Percentiles rank a stretch among this genome's conserved stretches.
Evolutionary conservation across 2,329 filamentous ascomycete genomes (phyloP).

Genomic region (Exophiala alcalophila): DNA sequence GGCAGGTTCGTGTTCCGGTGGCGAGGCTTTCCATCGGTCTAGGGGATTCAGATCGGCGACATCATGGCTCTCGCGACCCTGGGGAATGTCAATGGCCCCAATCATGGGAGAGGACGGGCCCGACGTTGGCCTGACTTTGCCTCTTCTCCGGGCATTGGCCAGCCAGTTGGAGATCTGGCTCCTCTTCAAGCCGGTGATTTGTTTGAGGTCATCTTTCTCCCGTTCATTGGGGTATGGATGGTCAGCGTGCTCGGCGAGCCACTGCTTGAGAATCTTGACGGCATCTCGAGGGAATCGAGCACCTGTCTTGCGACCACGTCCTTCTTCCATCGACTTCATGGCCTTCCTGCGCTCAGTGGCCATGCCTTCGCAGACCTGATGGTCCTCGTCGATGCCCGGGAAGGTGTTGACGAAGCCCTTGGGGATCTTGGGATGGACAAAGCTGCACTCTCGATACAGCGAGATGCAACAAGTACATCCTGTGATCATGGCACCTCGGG

Average conservation of each 20-base stretch:
- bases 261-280: slow-evolving; percentile 76
- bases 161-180: slow-evolving; percentile 90
- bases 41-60: slow-evolving; percentile 58
- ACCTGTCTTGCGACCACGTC: slow-evolving; percentile 59
- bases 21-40: slow-evolving; percentile 67
- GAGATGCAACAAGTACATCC: slow-evolving; percentile 50
- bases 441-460: slow-evolving; percentile 48
- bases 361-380: slow-evolving; percentile 33
- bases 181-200: slow-evolving; percentile 74
- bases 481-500: slow-evolving; percentile 43
- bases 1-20: slow-evolving; percentile 67
- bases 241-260: slow-evolving; percentile 74
- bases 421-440: slow-evolving; percentile 42
- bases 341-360: slow-evolving; percentile 40
- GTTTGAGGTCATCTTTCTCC: slow-evolving; percentile 76
- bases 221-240: slow-evolving; percentile 87
- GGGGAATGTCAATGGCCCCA: slow-evolving; percentile 71
- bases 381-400: slow-evolving; percentile 44
- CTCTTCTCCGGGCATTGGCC: slow-evolving; percentile 79
- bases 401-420: slow-evolving; percentile 45
- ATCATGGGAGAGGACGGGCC: slow-evolving; percentile 68
- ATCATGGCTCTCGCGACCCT: slow-evolving; percentile 41
- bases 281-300: slow-evolving; percentile 77
- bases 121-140: slow-evolving; percentile 63
- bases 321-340: slow-evolving; percentile 43